phyloP scores from a whole-genome alignment of 1,284 basidiomycete species.

The Heterobasidion annosum region DNA sequence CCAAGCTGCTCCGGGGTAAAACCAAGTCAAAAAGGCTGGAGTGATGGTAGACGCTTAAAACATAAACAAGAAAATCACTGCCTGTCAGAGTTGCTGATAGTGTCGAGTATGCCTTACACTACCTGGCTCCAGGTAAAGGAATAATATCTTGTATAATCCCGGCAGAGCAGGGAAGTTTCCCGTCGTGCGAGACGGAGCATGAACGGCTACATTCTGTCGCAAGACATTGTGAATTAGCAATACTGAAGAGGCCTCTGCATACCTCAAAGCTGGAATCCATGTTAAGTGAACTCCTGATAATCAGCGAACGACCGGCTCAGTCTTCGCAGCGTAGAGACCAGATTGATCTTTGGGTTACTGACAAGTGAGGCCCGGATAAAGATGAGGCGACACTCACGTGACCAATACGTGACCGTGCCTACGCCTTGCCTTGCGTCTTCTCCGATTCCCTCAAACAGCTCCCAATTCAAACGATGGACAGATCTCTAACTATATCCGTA shows the following conservation, averaged over 20 bases:
- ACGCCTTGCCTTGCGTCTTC: not conserved
- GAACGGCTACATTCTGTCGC: too few relatives aligned
- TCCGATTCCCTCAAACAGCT: not conserved
- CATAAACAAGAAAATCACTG: not conserved
- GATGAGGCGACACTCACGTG: too few relatives aligned
- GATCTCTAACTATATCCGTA: slow-evolving; percentile 38
- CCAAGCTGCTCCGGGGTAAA: slow-evolving; percentile 58
- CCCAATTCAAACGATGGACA: not conserved
- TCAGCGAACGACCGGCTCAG: too few relatives aligned
- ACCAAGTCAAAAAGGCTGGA: slow-evolving; percentile 51
- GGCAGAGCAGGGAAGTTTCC: slow-evolving; percentile 49
- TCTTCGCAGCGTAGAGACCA: too few relatives aligned
- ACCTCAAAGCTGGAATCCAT: too few relatives aligned
- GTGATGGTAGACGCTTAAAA: slow-evolving; percentile 45
- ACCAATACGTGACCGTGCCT: too few relatives aligned
- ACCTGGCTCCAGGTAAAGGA: slow-evolving; percentile 67
- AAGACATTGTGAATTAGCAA: too few relatives aligned
- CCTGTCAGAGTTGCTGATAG: not conserved
- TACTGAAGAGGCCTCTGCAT: too few relatives aligned
- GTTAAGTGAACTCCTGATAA: too few relatives aligned
- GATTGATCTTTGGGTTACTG: too few relatives aligned
- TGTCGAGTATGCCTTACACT: slow-evolving; percentile 11
- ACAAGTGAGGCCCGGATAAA: too few relatives aligned
- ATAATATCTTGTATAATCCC: slow-evolving; percentile 59
- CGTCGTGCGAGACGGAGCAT: slow-evolving; percentile 2